A percentile compares a stretch with the other conserved stretches of the same genome.
These are phyloP conservation scores for Endocladia muricata DNA, from an alignment of 31 red algal genomes.

Conservation along the genomic window DNA sequence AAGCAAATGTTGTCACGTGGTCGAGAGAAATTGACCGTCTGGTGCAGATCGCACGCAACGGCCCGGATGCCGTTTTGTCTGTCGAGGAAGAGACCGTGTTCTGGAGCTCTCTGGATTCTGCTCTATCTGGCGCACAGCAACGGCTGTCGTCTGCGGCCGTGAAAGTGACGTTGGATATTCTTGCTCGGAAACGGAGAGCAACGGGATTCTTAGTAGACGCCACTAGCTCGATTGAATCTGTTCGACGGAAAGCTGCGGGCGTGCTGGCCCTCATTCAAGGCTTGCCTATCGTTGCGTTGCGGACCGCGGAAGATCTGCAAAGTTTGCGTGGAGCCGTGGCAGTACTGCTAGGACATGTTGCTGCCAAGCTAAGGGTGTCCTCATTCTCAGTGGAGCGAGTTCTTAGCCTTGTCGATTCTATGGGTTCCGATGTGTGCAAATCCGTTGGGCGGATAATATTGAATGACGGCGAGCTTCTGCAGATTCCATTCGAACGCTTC, in stretches of 20 bases:
- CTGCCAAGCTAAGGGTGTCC: conserved; percentile 61
- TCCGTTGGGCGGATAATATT: conserved; percentile 47
- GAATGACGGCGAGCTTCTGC: conserved; percentile 26
- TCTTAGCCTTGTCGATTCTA: conserved; percentile 56
- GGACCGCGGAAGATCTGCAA: conserved; percentile 60
- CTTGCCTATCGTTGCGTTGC: conserved; percentile 52
- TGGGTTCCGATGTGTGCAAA: conserved; percentile 55
- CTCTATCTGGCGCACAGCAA: conserved; percentile 40
- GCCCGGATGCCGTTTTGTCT: conserved; percentile 40
- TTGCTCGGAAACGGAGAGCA: conserved; percentile 60
- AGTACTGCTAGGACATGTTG: conserved; percentile 50
- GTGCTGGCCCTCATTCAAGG: conserved; percentile 60
- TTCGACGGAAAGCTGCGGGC: conserved; percentile 50
- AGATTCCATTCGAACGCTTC: conserved; percentile 41
- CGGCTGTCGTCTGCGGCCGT: conserved; percentile 27
- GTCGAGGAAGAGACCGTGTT: conserved; percentile 75
- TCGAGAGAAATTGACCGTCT: conserved; percentile 53
- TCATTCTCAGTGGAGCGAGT: conserved; percentile 65
- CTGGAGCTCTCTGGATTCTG: conserved; percentile 79
- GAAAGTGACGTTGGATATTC: conserved; percentile 52
- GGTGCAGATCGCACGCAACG: conserved; percentile 47
- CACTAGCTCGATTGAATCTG: conserved; percentile 24
- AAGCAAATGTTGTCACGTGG: conserved; percentile 63
- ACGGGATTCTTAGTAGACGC: conserved; percentile 63
- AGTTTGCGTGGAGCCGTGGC: conserved; percentile 34